Evolutionary conservation across 225 moss, liverwort and hornwort genomes (phyloP).

Genomic region (Pleurozium schreberi): DNA sequence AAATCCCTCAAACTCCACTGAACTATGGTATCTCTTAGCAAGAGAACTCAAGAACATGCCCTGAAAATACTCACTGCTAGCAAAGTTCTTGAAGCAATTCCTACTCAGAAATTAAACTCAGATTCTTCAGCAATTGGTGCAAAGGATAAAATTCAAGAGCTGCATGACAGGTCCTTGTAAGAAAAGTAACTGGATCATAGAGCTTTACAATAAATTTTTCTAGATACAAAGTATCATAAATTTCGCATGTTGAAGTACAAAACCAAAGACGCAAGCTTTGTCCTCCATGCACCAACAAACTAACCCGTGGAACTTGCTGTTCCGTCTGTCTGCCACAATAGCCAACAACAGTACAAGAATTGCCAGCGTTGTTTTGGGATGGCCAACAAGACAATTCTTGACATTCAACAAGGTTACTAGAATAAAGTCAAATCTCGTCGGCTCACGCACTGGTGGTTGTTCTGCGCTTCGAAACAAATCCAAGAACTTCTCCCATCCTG

Average conservation of each 20-base stretch:
- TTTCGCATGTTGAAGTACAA: background rate
- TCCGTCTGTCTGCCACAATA: background rate
- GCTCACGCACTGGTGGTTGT: background rate
- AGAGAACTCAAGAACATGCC: background rate
- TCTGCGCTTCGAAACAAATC: background rate
- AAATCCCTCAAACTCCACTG: background rate
- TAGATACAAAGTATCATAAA: background rate
- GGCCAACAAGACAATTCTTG: background rate
- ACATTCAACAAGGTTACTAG: background rate
- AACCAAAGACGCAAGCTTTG: background rate
- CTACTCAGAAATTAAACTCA: background rate
- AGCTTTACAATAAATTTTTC: background rate
- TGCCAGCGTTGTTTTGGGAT: background rate
- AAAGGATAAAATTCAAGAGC: background rate
- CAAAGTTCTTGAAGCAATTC: background rate
- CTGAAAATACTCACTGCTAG: background rate
- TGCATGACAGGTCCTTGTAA: background rate
- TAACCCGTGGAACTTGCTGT: background rate
- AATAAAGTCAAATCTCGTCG: background rate
- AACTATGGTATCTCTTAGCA: background rate
- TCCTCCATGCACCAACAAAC: slow-evolving; percentile 15
- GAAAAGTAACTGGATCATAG: background rate
- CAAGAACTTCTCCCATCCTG: background rate
- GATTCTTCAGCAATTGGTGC: background rate
- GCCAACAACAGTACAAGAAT: background rate